Conservation (phyloP, 1,284 basidiomycete species). For the Ustilago esculenta region DNA sequence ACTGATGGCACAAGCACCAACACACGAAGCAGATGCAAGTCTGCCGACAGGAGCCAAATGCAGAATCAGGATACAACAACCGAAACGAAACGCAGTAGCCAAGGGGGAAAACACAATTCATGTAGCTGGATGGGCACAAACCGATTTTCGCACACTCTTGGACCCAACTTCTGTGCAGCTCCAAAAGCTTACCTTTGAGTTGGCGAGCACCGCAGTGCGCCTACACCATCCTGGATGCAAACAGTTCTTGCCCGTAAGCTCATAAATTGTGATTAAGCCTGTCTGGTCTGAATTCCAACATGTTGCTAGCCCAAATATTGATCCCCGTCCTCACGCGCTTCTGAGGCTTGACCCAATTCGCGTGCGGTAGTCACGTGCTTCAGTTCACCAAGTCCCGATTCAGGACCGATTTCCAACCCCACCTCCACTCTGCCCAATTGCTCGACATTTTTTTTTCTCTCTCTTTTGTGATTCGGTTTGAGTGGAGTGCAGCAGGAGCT, state of each 20-base stretch:
- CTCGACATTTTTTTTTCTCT: not conserved
- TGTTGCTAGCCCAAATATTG: slow-evolving; percentile 5
- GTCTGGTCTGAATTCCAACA: too few relatives aligned
- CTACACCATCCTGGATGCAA: too few relatives aligned
- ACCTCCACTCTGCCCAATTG: slow-evolving; percentile 14
- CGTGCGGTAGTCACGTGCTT: slow-evolving; percentile 28
- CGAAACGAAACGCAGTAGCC: slow-evolving; percentile 12
- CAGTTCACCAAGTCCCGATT: not conserved
- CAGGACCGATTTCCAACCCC: not conserved
- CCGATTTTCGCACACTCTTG: too few relatives aligned
- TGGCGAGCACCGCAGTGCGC: too few relatives aligned
- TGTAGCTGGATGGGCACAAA: too few relatives aligned
- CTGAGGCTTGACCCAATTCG: slow-evolving; percentile 1
- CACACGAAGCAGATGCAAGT: slow-evolving; percentile 7
- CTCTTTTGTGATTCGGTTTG: too few relatives aligned
- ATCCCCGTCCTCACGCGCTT: slow-evolving; percentile 14
- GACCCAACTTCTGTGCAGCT: too few relatives aligned
- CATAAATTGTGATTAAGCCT: too few relatives aligned
- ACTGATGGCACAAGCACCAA: too few relatives aligned
- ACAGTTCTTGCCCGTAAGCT: too few relatives aligned
- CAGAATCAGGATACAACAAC: not conserved
- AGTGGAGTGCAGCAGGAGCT: not conserved
- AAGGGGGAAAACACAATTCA: too few relatives aligned
- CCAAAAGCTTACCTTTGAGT: too few relatives aligned
- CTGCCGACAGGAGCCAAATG: slow-evolving; percentile 16